Evolutionary conservation across 2,329 filamentous ascomycete genomes (phyloP).

Genomic region (Sporothrix inflata): DNA sequence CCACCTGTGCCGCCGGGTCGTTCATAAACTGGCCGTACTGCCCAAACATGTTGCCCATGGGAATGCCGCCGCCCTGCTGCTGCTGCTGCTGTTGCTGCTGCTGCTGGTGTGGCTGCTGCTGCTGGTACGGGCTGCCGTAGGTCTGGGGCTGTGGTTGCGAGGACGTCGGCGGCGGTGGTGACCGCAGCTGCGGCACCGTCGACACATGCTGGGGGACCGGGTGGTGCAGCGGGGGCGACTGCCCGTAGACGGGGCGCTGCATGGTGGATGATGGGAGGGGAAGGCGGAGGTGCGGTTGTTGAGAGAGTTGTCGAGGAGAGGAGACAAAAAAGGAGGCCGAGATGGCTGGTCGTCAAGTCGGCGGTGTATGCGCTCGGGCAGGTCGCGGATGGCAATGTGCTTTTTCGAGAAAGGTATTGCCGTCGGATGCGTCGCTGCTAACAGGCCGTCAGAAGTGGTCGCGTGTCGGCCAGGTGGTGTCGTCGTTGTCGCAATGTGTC

Average conservation of each 20-base stretch:
- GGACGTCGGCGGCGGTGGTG: conserved; percentile 78
- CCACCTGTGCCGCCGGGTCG: conserved; percentile 92
- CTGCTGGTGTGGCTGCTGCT: conserved; percentile 64
- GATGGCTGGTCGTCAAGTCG: neutral
- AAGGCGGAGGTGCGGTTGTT: neutral
- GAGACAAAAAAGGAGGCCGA: neutral
- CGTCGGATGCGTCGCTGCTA: neutral
- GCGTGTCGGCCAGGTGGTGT: conserved; percentile 1
- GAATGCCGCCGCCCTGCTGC: conserved; percentile 46
- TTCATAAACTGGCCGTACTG: conserved; percentile 93
- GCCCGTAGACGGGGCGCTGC: conserved; percentile 84
- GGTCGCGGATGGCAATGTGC: neutral
- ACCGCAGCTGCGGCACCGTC: conserved; percentile 94
- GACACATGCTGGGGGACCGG: conserved; percentile 98
- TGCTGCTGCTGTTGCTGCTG: conserved; percentile 44
- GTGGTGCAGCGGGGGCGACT: conserved; percentile 93
- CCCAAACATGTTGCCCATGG: conserved; percentile 60
- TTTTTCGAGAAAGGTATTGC: neutral
- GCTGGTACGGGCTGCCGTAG: conserved; percentile 70
- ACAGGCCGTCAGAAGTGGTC: conserved; percentile 3
- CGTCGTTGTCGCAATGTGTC: conserved; percentile 31
- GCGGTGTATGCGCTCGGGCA: neutral
- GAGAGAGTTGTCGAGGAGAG: neutral
- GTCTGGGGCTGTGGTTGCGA: conserved; percentile 69
- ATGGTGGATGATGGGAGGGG: conserved; percentile 54